Conservation (phyloP, 2,329 filamentous ascomycete species). For the Ophiobolus disseminans region DNA sequence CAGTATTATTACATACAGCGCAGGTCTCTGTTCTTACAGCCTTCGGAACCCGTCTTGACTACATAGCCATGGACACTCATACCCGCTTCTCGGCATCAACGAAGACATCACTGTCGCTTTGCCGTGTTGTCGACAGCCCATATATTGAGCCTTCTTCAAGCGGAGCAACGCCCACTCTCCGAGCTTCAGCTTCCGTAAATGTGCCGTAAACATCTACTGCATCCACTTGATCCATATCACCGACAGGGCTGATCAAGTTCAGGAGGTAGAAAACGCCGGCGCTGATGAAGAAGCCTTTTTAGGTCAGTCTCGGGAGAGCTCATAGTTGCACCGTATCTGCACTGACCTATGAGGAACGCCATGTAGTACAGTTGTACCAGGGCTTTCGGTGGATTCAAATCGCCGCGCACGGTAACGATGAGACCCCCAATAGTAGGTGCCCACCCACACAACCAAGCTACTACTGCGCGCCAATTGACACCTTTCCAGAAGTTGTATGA, state of each 20-base stretch:
- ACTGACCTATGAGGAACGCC: slow-evolving; percentile 55
- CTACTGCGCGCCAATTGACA: slow-evolving; percentile 53
- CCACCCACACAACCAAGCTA: slow-evolving; percentile 56
- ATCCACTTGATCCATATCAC: slow-evolving; percentile 53
- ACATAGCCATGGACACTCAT: no score
- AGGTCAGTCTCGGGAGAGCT: slow-evolving; percentile 1
- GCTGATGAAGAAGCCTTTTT: slow-evolving; percentile 51
- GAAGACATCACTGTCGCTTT: neutral
- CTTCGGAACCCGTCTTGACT: no score
- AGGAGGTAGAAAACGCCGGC: slow-evolving; percentile 38
- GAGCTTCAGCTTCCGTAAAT: slow-evolving; percentile 54
- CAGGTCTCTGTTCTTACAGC: no score
- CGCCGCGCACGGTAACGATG: slow-evolving; percentile 45
- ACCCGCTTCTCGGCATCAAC: neutral
- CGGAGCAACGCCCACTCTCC: slow-evolving; percentile 49
- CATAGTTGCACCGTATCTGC: neutral
- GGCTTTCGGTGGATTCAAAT: slow-evolving; percentile 43
- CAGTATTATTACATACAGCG: no score
- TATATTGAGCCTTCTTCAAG: slow-evolving; percentile 18
- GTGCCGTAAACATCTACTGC: slow-evolving; percentile 55
- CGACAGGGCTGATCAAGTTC: slow-evolving; percentile 52
- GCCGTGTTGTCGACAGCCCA: neutral
- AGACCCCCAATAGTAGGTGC: slow-evolving; percentile 54
- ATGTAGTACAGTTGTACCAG: slow-evolving; percentile 57
- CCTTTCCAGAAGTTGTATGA: slow-evolving; percentile 56